phyloP scores from a whole-genome alignment of 2,329 filamentous ascomycete genomes.

The Myrmaecium sp. region DNA sequence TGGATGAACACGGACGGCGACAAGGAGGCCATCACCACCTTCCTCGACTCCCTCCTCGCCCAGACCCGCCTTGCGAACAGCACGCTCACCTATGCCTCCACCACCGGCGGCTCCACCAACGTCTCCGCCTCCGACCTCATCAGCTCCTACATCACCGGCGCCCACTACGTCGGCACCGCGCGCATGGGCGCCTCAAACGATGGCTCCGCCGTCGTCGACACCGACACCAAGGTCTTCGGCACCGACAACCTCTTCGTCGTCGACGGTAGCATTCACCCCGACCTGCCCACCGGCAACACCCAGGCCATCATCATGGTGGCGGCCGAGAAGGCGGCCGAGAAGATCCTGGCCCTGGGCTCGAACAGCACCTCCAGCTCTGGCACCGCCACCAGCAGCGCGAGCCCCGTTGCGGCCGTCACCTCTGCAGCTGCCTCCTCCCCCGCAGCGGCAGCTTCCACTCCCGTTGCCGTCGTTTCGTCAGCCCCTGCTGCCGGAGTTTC shows the following conservation, averaged over 20 bases:
- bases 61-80: conserved; percentile 15
- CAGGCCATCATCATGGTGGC: conserved; percentile 47
- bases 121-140: conserved; percentile 21
- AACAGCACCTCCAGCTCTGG: conserved; percentile 3
- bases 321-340: conserved; percentile 42
- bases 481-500: too few relatives aligned
- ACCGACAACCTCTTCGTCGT: conserved; percentile 26
- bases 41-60: conserved; percentile 27
- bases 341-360: conserved; percentile 26
- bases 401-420: background rate
- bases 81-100: conserved; percentile 18
- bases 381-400: conserved; percentile 3
- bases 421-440: conserved; percentile 1
- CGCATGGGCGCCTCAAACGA: conserved; percentile 35
- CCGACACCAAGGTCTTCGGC: conserved; percentile 43
- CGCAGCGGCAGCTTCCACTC: conserved; percentile 3
- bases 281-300: conserved; percentile 52
- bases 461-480: conserved; percentile 3
- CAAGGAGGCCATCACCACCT: conserved; percentile 24
- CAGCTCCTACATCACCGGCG: conserved; percentile 7
- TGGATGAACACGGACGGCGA: conserved; percentile 33
- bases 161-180: conserved; percentile 21
- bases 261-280: conserved; percentile 52
- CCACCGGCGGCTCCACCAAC: conserved; percentile 23
- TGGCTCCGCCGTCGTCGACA: conserved; percentile 44